Evolutionary conservation across 2,329 filamentous ascomycete species (phyloP), one percentile per base, ranked within the genome.

Genomic region (Karstenula rhodostoma): DNA sequence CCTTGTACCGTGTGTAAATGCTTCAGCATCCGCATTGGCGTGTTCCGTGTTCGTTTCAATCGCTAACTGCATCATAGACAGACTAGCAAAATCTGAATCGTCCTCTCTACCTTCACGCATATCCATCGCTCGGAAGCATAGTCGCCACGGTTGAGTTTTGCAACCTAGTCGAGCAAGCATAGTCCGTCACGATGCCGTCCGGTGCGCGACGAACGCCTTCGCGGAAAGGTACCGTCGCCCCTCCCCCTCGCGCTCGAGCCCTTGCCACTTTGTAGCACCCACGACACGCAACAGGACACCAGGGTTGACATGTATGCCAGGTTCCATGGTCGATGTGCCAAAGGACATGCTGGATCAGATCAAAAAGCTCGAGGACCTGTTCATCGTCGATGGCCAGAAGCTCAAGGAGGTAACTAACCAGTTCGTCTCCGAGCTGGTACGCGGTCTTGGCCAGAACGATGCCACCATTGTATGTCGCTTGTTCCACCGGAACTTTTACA

Each of bases 321-420:
- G 93, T 77, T 96, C 94, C 65, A 92, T 95, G 87, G 89, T 90
- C 78, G 93, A 97, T 83, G 86, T 97, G 79, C 94, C 94, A 66
- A 91, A 93, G 82, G 89, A 93, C 79, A 86, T 97, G 67, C 82
- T 92, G 77, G 78, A 85, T 56, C 90, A 97, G 81, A 94, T 98
- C 75, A 89, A 91, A 78, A 85, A 87, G 63, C 86, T 98, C 25
- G 95, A 98, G 82, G 86, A 93, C 59, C 79, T 90, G 56, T 97
- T 99, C 80, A 91, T 89, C 12, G 88, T 98, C 48, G 86, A 90
- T 67, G 85, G 85, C 0, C 80, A 86, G 40, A 96, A 92, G 83
- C 87, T 98, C 58, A 98, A 98, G 86, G 80, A 90, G 67, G 94
- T 99, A 73, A 94, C 93, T 44, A 84, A 91, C 56, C 94, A 97